These are phyloP conservation scores for Crithidia expoeki DNA, from an alignment of 208 protist genomes.

Conservation along the genomic window DNA sequence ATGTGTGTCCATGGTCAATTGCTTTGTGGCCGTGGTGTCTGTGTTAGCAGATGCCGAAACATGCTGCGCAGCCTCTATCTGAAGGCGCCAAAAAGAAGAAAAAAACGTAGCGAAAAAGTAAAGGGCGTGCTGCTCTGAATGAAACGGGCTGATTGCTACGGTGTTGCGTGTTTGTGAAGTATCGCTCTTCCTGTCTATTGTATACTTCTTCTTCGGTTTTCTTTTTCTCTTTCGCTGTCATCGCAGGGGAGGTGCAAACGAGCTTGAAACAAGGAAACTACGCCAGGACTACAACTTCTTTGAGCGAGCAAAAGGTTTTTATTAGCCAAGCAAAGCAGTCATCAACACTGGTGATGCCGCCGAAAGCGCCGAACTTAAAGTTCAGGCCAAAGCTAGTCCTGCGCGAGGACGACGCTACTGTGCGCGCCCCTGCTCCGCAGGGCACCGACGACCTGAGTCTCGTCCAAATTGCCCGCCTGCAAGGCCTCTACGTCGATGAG, in stretches of 20 bases:
- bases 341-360: slow-evolving; percentile 45
- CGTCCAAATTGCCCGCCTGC: slow-evolving; percentile 63
- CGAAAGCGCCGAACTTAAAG: slow-evolving; percentile 70
- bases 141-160: too few species aligned
- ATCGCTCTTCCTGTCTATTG: neutral
- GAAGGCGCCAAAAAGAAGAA: too few species aligned
- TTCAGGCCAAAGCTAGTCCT: slow-evolving; percentile 70
- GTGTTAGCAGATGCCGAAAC: too few species aligned
- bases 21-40: too few species aligned
- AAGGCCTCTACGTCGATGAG: slow-evolving; percentile 46
- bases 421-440: slow-evolving; percentile 13
- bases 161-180: too few species aligned
- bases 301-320: too few species aligned
- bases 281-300: too few species aligned
- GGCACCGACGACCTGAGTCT: slow-evolving; percentile 44
- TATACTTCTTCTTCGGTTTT: neutral
- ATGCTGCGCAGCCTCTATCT: too few species aligned
- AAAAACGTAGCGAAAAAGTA: too few species aligned
- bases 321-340: neutral
- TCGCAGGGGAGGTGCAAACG: neutral
- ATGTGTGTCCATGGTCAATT: too few species aligned
- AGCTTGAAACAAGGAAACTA: neutral
- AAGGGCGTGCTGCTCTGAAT: too few species aligned
- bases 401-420: slow-evolving; percentile 26
- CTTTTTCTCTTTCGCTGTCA: neutral